Evolutionary conservation across 1,139 yeast genomes (phyloP).

Genomic region (Scheffersomyces parashehatae): DNA sequence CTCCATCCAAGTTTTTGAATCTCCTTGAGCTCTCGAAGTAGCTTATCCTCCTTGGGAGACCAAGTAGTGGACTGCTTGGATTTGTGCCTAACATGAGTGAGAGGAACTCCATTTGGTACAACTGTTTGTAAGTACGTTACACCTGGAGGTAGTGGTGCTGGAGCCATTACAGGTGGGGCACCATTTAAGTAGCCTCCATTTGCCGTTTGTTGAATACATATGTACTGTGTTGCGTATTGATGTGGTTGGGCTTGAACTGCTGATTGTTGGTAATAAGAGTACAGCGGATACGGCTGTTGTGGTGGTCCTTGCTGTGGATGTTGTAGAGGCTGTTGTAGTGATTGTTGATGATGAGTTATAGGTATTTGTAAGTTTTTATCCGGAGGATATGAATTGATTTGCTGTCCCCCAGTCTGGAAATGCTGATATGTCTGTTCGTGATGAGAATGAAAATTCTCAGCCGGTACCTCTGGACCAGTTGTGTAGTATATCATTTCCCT

Average conservation of each 20-base stretch:
- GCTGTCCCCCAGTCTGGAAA: no score
- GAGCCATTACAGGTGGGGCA: neutral
- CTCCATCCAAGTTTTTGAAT: conserved; percentile 48
- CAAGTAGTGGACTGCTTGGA: conserved; percentile 40
- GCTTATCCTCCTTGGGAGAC: conserved; percentile 41
- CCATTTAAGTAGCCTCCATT: neutral
- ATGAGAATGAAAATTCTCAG: no score
- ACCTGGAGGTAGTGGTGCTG: no score
- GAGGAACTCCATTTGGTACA: no score
- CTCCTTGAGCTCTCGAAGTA: conserved; percentile 39
- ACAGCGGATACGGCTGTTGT: conserved; percentile 3
- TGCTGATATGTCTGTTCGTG: no score
- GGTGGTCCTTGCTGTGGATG: conserved; percentile 4
- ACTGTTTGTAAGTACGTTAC: no score
- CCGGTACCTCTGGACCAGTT: no score
- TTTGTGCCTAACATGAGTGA: conserved; percentile 13
- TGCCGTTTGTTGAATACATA: neutral
- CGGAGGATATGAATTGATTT: no score
- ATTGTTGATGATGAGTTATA: neutral
- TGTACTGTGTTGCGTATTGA: neutral
- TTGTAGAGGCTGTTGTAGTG: neutral
- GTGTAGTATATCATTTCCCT: no score
- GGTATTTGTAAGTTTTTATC: no score
- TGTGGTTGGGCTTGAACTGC: neutral
- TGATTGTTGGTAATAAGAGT: neutral